Evolutionary conservation across 78 protist genomes (phyloP).

Genomic region (Dictyostelium purpureum): DNA sequence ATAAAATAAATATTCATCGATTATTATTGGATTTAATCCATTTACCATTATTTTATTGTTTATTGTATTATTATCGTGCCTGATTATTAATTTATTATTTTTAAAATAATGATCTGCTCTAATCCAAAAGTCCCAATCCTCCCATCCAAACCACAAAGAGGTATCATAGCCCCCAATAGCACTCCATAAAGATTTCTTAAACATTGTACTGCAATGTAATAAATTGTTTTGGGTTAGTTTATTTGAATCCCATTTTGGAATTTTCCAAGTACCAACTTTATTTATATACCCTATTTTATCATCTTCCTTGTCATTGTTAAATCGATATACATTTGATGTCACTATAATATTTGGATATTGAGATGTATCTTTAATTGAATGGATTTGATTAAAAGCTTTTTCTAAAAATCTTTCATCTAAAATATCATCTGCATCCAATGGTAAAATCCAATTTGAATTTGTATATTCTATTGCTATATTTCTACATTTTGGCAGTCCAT

Average conservation of each 20-base stretch:
- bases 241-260: constrained; percentile 10
- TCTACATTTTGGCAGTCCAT: constrained; percentile 33
- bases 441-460: constrained; percentile 40
- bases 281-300: background rate
- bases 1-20: constrained; percentile 8
- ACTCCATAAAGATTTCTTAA: constrained; percentile 25
- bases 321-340: constrained; percentile 15
- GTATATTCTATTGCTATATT: constrained; percentile 32
- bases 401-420: background rate
- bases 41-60: background rate
- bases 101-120: constrained; percentile 2
- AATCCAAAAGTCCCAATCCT: constrained; percentile 81
- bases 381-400: background rate
- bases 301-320: background rate
- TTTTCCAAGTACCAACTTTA: constrained; percentile 19
- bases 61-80: background rate
- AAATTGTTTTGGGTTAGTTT: background rate
- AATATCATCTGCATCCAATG: constrained; percentile 61
- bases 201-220: constrained; percentile 40
- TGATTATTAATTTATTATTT: background rate
- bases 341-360: background rate
- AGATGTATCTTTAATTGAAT: background rate
- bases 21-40: constrained; percentile 3
- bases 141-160: constrained; percentile 72
- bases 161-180: constrained; percentile 14